Conservation (phyloP, 345 rosid genomes). For the Aquilaria yunnanensis region DNA sequence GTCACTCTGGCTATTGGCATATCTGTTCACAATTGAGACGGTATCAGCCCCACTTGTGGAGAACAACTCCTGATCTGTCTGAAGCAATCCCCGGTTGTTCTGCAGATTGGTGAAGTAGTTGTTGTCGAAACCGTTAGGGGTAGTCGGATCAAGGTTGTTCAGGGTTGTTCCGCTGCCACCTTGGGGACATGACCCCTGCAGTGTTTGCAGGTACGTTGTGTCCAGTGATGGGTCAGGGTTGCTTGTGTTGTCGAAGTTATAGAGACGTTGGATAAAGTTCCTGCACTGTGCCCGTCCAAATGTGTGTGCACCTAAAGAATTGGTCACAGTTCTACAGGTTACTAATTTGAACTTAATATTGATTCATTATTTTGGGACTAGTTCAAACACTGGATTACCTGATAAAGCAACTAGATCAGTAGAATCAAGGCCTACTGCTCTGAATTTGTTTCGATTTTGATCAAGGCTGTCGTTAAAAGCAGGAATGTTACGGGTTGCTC, state of each 20-base stretch:
- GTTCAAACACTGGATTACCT: constrained; percentile 5
- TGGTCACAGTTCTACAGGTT: too few species aligned
- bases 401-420: constrained; percentile 26
- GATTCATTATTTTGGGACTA: not conserved
- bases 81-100: constrained; percentile 7
- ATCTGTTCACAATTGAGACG: not conserved
- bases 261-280: constrained; percentile 6
- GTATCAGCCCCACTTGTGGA: not conserved
- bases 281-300: constrained; percentile 13
- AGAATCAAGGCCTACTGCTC: constrained; percentile 17
- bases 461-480: constrained; percentile 1
- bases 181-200: constrained; percentile 8
- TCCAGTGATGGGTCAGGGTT: constrained; percentile 12
- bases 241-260: constrained; percentile 4
- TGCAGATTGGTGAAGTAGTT: constrained; percentile 12
- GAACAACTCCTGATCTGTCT: not conserved
- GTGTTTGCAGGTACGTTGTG: constrained; percentile 8
- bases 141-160: constrained; percentile 5
- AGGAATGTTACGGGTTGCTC: constrained; percentile 13
- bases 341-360: too few species aligned
- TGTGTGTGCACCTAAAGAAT: constrained; percentile 15
- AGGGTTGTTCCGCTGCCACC: not conserved
- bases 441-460: not conserved
- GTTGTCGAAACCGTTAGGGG: constrained; percentile 11
- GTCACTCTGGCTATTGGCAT: not conserved